These are phyloP conservation scores for Friedmanniomyces simplex DNA, from an alignment of 495 filamentous ascomycete species.

Conservation along the genomic window DNA sequence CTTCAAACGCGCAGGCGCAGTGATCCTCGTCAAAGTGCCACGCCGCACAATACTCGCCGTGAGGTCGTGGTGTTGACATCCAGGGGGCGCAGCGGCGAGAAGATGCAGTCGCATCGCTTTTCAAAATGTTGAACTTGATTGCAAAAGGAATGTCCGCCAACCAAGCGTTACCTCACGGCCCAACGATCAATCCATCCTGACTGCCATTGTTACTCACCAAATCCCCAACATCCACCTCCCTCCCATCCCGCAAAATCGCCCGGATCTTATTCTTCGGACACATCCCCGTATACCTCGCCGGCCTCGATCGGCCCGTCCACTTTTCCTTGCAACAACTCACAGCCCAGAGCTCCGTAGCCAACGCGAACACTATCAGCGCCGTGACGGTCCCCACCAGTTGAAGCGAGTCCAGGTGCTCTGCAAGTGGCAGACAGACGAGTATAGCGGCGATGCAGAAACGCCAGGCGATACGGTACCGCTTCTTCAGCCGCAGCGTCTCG, in stretches of 20 bases:
- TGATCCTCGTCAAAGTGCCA: no score
- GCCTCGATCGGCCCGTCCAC: constrained; percentile 14
- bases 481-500: constrained; percentile 35
- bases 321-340: constrained; percentile 35
- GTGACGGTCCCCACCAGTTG: constrained; percentile 41
- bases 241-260: constrained; percentile 27
- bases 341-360: constrained; percentile 43
- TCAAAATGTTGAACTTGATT: no score
- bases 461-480: constrained; percentile 36
- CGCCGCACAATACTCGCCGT: no score
- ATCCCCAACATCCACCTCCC: constrained; percentile 32
- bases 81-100: no score
- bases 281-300: constrained; percentile 30
- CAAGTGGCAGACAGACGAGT: constrained; percentile 40
- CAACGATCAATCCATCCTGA: constrained; percentile 3
- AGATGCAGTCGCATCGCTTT: no score
- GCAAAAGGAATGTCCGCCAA: no score
- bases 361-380: constrained; percentile 36
- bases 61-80: no score
- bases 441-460: constrained; percentile 39
- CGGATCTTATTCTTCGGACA: constrained; percentile 33
- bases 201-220: constrained; percentile 26
- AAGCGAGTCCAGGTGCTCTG: constrained; percentile 35
- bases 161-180: constrained; percentile 4
- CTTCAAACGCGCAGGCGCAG: no score